Evolutionary conservation across 768 basidiomycete species (phyloP), one percentile per base, ranked within the genome.

Genomic region (Termitomyces sp.): DNA sequence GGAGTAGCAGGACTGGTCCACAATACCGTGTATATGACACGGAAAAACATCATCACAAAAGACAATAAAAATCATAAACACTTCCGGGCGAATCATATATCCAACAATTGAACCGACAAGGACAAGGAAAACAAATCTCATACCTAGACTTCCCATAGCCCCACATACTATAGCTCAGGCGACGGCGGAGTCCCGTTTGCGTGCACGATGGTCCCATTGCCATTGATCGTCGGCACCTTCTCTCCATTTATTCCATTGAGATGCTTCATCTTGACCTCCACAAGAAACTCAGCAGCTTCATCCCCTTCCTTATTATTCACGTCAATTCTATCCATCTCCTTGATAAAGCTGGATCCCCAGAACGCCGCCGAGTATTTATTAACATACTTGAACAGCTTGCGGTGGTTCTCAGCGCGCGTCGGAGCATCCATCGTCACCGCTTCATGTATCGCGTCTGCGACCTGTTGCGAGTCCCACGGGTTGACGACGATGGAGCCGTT

Each of bases 401-500:
- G 81, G 73, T 96, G 94, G 75, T 98, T 98, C 74, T 93, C 91
- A 38, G 90, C 89, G n/a, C 94, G 85, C 45, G 83, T 86, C 49
- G 87, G 85, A 4, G 84, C 79, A 53, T 88, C 85, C 92, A 96
- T 95, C 15, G 90, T 94, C 61, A 98, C 88, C 0, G 97, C 94
- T 73, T 93, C 89, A 74, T 94, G 89, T 61, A 99, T 97, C n/a
- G 95, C 94, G 70, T 98, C 89, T 1, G 97, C 97, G 54, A 97
- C 94, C 69, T 95, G 89, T 73, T 98, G 96, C n/a, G 91, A 91
- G 73, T 98, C 97, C 96, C 97, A 96, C 25, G 97, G 97, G 79
- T 99, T 99, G 69, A 98, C 94, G 71, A 99, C 94, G 67, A 99
- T 83, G 38, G 91, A 92, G 25, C 97, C 97, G 72, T 98, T 98